Evolutionary conservation across 306 rosid species (phyloP), one percentile per base, ranked within the genome.

Genomic region (Malus sylvestris): DNA sequence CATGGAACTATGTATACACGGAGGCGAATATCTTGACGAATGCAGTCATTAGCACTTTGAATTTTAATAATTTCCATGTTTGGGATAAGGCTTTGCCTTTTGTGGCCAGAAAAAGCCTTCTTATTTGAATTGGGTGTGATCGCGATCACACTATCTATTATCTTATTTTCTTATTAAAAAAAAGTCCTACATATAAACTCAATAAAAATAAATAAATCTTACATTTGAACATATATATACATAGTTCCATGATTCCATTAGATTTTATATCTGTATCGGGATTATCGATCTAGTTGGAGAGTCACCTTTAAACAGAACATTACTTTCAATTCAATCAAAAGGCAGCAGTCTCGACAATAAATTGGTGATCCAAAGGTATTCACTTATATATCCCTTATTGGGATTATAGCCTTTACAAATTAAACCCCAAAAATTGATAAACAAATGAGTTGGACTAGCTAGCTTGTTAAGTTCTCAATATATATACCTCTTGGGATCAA

Each of bases 321-420:
- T 73, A 10, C 77, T 73, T 73, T 42, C 40, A 59, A 57, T 59
- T 25, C 68, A 73, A 59, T 60, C 44, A 73, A 73, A 73, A 25
- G 5, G 44, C 77, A 59, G 68, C 68, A 49, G 55, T 20, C 19
- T 73, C 55, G 45, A 72, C 55, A 72, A 66, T 12, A 32, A 33
- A 49, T 49, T 49, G 55, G 20, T 58, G 76, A 72, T 72, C 67
- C 76, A 72, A 45, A 14, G 53, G 6, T 13, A 49, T 49, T 49
- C 53, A 14, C 53, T 49, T 49, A 14, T 14, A 49, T 16, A 49
- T 14, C 53, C 52, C 53, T 14, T 60, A 60, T 23, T 60, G 65
- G 65, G 65, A 23, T 11, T 23, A 8, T 23, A 10, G 64, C 64
- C 23, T 23, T 59, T 59, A 60, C 13, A 60, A 11, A 2, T 22